Base-by-base conservation (phyloP, 352 stramenopile species). In the Phytopythium helicoides region DNA sequence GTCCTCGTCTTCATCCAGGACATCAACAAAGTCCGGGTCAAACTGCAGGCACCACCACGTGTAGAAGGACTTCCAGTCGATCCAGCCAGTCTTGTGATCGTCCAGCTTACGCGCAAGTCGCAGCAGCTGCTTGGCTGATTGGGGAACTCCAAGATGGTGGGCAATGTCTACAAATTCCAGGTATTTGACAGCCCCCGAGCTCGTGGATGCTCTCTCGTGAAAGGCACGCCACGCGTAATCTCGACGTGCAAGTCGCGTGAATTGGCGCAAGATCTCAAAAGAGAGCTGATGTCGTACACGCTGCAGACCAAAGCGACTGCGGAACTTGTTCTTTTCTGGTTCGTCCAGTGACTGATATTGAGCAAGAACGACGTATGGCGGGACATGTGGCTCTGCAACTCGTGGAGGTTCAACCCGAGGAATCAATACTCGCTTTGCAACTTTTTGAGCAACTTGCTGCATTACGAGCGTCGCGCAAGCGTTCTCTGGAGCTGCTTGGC, bases 31-130 rank as follows among this genome's bases (percentile, higher is more conserved):
- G 14, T 48, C 23, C 11, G 73, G 53, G 15, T 64, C 60, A 35
- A 68, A 76, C 28, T 81, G 77, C 19, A 59, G 41, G 11, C 68
- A 75, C 78, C 78, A 87, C 75, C 78, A 89, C 8, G 64, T 62
- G 56, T 87, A 89, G 42, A 89, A 89, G 6, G 57, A 44, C 48
- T 83, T 73, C 78, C 78, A 89, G 7, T 73, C 66, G 1, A 89
- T 64, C 26, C 66, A 73, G 2, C 78, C 78, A 11, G 54, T 82
- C 51, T 84, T 85, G 37, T 71, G 66, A 0, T 59, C 51, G 48
- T 89, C 78, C 15, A 89, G 58, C 11, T 60, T 68, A 8, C 71
- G 61, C 16, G 73, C 73, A 9, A 74, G 48, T 0, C 47, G 40
- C 19, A 85, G 66, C n/a, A 89, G 56, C 45, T 71, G 68, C 66